Evolutionary conservation across 768 basidiomycete species (phyloP), one percentile per base, ranked within the genome.

Genomic region (Flagelloscypha sp.): DNA sequence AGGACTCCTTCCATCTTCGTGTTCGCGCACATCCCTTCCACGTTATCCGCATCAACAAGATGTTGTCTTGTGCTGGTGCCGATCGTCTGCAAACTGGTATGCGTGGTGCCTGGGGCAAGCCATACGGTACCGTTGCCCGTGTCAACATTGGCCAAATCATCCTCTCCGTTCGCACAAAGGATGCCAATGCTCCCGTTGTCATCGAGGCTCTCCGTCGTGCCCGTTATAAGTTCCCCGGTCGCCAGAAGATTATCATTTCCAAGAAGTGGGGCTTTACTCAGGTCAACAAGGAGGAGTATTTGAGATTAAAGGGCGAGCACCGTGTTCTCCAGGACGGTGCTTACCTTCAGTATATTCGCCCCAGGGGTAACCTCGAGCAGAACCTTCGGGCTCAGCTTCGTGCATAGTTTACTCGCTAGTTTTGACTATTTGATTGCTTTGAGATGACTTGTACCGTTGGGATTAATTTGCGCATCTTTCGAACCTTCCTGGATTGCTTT

Each of bases 201-300:
- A 83, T 88, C 63, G 95, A 98, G 68, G 94, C 93, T 36, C 82
- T 98, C 46, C 87, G 93, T 51, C 92, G 93, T 50, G 88, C 92
- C 8, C 86, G 94, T 37, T 98, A 98, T 79, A 99, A 98, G 79
- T 94, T 92, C 83, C 87, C 89, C n/a, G 89, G 90, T 38, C 79
- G 89, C 55, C 90, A 94, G 72, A 94, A 94, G 77, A 92, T 94
- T 60, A 92, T 93, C 47, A 72, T 90, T 48, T 88, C 84, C 39
- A 89, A 89, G 76, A 95, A 94, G 76, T 97, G 95, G 92, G 93
- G 93, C 42, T 98, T 99, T 70, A 99, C 95, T 27, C 84, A 84
- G 50, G 90, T 97, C 40, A 76, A 79, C 58, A 81, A 89, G 61
- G 80, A 76, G 48, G 90, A 93, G 30, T 98, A 95, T 61, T 50